A percentile compares a stretch with the other conserved stretches of the same genome.
These are phyloP conservation scores for Suillus placidus DNA, from an alignment of 768 basidiomycete genomes.

Conservation along the genomic window DNA sequence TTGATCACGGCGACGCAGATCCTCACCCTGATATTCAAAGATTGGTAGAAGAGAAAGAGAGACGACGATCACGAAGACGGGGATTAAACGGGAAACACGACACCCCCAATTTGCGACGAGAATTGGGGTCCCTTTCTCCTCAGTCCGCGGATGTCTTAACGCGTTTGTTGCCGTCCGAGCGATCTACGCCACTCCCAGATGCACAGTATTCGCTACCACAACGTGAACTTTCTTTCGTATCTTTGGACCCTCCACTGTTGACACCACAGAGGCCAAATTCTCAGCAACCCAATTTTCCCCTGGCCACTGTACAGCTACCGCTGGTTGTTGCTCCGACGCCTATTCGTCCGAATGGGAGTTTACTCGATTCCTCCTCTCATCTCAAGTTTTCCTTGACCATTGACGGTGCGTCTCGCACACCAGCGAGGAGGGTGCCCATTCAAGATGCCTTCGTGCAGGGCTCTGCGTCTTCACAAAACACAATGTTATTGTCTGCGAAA, in stretches of 20 bases:
- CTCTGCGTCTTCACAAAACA: slow-evolving; percentile 52
- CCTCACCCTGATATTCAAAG: not conserved
- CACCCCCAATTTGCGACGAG: slow-evolving; percentile 34
- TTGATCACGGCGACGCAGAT: not conserved
- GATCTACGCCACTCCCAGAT: slow-evolving; percentile 21
- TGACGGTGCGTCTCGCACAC: slow-evolving; percentile 52
- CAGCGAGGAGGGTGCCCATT: slow-evolving; percentile 66
- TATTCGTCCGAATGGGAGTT: slow-evolving; percentile 20
- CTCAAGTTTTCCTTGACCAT: slow-evolving; percentile 36
- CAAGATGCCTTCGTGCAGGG: slow-evolving; percentile 53
- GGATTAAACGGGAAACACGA: slow-evolving; percentile 33
- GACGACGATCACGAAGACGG: slow-evolving; percentile 30
- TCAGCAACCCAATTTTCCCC: slow-evolving; percentile 22
- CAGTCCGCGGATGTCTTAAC: slow-evolving; percentile 48
- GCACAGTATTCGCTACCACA: slow-evolving; percentile 11
- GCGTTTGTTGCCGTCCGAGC: slow-evolving; percentile 37
- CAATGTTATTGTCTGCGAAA: slow-evolving; percentile 35
- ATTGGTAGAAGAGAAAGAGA: slow-evolving; percentile 1
- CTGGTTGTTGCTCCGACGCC: slow-evolving; percentile 34
- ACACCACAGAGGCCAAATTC: slow-evolving; percentile 23
- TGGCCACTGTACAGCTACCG: slow-evolving; percentile 27
- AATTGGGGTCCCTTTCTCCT: slow-evolving; percentile 63
- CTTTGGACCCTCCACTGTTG: slow-evolving; percentile 29
- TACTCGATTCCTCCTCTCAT: slow-evolving; percentile 28
- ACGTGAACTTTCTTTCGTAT: slow-evolving; percentile 26